These are phyloP conservation scores for Aspergillus niger DNA, from an alignment of 2,329 filamentous ascomycete genomes.

Conservation along the genomic window DNA sequence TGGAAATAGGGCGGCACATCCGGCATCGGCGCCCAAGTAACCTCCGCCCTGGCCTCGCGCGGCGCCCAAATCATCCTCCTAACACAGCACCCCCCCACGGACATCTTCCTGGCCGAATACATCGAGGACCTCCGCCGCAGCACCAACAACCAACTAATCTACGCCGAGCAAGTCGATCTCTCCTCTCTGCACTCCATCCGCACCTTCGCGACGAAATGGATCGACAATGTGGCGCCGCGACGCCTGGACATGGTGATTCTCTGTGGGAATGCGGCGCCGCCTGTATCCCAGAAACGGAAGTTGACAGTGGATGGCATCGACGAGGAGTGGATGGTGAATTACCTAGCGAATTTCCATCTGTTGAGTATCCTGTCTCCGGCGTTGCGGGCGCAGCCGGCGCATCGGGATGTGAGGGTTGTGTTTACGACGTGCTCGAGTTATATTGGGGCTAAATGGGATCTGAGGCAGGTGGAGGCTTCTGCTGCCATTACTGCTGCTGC, in stretches of 20 bases:
- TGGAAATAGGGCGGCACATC: slow-evolving; percentile 74
- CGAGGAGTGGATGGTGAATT: slow-evolving; percentile 91
- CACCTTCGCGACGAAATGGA: slow-evolving; percentile 94
- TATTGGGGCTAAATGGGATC: slow-evolving; percentile 70
- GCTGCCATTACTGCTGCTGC: not conserved
- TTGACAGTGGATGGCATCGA: slow-evolving; percentile 80
- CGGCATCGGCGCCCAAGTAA: slow-evolving; percentile 80
- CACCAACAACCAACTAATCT: slow-evolving; percentile 84
- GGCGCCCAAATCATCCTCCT: slow-evolving; percentile 91
- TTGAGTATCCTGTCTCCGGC: slow-evolving; percentile 89
- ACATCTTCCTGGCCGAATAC: slow-evolving; percentile 89
- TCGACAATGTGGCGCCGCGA: slow-evolving; percentile 88
- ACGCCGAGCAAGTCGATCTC: slow-evolving; percentile 92
- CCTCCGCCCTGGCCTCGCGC: slow-evolving; percentile 71
- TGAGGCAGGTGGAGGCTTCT: slow-evolving; percentile 30
- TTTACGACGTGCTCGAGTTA: slow-evolving; percentile 87
- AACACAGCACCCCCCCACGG: slow-evolving; percentile 75
- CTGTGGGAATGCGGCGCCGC: slow-evolving; percentile 72
- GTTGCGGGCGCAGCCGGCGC: slow-evolving; percentile 84
- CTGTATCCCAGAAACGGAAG: slow-evolving; percentile 52
- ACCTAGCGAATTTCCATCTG: slow-evolving; percentile 92
- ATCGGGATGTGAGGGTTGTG: slow-evolving; percentile 87
- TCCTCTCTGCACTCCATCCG: slow-evolving; percentile 86
- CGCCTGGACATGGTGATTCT: slow-evolving; percentile 88
- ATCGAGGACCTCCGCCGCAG: slow-evolving; percentile 80